Conservation (phyloP, 1,139 yeast genomes). For the Entelexis sorbosivorans region DNA sequence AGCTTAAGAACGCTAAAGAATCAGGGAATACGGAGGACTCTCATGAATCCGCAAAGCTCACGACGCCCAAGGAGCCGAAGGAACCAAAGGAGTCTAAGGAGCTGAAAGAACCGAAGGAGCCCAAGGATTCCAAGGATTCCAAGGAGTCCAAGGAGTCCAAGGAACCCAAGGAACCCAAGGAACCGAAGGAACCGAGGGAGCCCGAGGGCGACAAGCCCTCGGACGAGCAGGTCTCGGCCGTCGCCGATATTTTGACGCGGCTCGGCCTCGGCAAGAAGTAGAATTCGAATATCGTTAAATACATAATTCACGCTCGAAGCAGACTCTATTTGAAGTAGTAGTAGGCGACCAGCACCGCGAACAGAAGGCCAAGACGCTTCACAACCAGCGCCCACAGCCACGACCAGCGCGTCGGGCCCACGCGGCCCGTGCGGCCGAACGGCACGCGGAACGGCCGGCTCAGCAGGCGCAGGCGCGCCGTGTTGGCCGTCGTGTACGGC, state of each 20-base stretch:
- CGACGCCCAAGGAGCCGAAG: not conserved
- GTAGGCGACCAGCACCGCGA: not conserved
- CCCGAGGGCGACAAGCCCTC: not conserved
- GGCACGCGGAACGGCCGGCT: constrained; percentile 12
- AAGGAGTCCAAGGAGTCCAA: not conserved
- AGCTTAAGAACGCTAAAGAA: not conserved
- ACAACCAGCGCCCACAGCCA: constrained; percentile 4
- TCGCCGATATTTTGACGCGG: not conserved
- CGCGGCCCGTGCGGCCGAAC: constrained; percentile 18
- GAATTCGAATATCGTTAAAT: not conserved
- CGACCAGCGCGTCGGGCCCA: constrained; percentile 7
- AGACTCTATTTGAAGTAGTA: not conserved
- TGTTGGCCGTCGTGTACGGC: constrained; percentile 42
- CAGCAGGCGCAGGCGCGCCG: constrained; percentile 10
- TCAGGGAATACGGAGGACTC: too few relatives aligned
- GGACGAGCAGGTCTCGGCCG: not conserved
- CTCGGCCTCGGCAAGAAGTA: not conserved
- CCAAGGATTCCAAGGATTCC: not conserved
- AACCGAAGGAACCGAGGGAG: not conserved
- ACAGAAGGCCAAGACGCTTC: not conserved
- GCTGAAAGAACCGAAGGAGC: not conserved
- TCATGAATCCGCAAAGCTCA: too few relatives aligned
- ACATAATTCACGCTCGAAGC: not conserved
- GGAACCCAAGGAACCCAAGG: not conserved
- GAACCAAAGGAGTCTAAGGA: not conserved